Conservation (phyloP, 1,284 basidiomycete genomes). For the Naganishia cerealis region DNA sequence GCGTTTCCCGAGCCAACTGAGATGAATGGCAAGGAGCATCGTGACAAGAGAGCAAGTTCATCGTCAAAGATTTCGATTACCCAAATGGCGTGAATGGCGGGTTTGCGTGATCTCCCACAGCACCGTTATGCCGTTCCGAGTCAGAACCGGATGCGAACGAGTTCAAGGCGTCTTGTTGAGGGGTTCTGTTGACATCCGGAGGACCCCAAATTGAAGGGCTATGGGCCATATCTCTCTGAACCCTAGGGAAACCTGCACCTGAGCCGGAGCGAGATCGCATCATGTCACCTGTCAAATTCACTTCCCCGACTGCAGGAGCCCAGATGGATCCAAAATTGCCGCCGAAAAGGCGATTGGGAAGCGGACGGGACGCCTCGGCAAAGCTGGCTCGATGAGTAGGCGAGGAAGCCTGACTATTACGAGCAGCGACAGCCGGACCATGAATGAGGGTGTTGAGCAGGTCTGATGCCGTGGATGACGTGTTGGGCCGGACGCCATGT, state of each 20-base stretch:
- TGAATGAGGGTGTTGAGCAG: constrained; percentile 35
- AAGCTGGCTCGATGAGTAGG: constrained; percentile 20
- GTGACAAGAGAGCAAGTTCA: background rate
- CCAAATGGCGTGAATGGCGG: constrained; percentile 20
- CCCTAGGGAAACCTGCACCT: constrained; percentile 12
- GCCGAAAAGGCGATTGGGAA: constrained; percentile 28
- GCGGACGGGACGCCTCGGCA: constrained; percentile 11
- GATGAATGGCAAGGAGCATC: background rate
- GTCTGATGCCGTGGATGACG: constrained; percentile 33
- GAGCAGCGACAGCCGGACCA: background rate
- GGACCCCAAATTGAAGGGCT: constrained; percentile 24
- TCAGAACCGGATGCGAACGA: constrained; percentile 17
- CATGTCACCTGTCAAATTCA: constrained; percentile 13
- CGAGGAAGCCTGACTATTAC: constrained; percentile 4
- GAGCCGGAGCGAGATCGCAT: constrained; percentile 23
- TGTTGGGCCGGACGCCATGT: background rate
- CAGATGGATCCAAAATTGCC: constrained; percentile 30
- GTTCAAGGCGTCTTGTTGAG: constrained; percentile 22
- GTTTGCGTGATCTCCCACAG: background rate
- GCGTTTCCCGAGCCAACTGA: background rate
- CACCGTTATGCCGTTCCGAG: background rate
- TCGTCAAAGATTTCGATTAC: background rate
- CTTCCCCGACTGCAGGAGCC: constrained; percentile 26
- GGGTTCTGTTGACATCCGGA: constrained; percentile 10
- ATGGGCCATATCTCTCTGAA: constrained; percentile 15